Percentiles rank a stretch among this genome's conserved stretches.
phyloP scores from a whole-genome alignment of 2,329 filamentous ascomycete species.

The Elsinoe perseae region DNA sequence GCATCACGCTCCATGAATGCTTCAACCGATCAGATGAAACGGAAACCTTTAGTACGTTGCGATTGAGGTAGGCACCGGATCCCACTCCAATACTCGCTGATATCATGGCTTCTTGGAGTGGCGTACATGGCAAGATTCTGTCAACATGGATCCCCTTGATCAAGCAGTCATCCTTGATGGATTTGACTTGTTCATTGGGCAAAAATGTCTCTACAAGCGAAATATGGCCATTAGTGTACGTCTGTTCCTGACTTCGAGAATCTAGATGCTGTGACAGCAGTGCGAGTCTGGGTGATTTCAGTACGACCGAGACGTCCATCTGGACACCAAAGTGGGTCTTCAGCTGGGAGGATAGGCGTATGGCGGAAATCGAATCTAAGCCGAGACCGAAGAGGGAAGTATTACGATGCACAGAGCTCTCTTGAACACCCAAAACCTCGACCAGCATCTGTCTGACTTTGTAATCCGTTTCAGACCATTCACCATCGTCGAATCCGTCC shows the following conservation, averaged over 20 bases:
- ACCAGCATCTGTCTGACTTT: conserved; percentile 50
- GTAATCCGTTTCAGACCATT: conserved; percentile 51
- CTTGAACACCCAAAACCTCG: conserved; percentile 40
- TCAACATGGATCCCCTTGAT: conserved; percentile 36
- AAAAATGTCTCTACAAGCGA: conserved; percentile 15
- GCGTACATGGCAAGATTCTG: conserved; percentile 69
- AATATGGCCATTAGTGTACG: background rate
- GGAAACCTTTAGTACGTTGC: conserved; percentile 55
- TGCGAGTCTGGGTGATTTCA: conserved; percentile 60
- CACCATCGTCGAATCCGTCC: conserved; percentile 29
- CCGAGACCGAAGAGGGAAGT: conserved; percentile 72
- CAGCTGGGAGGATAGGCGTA: conserved; percentile 56
- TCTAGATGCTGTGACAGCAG: conserved; percentile 44
- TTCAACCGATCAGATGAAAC: conserved; percentile 46
- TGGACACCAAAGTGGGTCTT: conserved; percentile 41
- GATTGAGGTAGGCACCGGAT: conserved; percentile 61
- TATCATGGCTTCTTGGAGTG: conserved; percentile 83
- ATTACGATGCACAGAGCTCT: conserved; percentile 49
- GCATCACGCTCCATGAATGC: conserved; percentile 55
- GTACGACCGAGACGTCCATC: conserved; percentile 59
- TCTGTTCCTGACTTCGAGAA: conserved; percentile 21
- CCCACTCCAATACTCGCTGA: conserved; percentile 44
- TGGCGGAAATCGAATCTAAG: conserved; percentile 75
- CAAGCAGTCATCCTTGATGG: conserved; percentile 16
- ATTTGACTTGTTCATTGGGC: background rate